Evolutionary conservation across 352 stramenopile genomes (phyloP).

Genomic region (Phytophthora citricola): DNA sequence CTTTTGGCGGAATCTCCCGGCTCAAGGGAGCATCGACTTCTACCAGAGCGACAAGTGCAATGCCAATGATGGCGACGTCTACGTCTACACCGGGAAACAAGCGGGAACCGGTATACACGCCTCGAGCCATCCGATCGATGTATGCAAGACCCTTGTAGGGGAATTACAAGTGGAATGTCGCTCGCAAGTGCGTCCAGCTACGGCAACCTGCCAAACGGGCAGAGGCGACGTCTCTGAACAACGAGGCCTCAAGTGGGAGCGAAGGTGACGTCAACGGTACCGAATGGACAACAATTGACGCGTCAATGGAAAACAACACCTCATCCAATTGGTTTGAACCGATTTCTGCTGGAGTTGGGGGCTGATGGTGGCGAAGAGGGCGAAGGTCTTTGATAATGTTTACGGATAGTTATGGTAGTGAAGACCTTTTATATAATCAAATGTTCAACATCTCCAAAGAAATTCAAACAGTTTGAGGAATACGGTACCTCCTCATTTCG

Average conservation of each 20-base stretch:
- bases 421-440: too few relatives aligned
- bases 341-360: background rate
- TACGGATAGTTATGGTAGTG: too few relatives aligned
- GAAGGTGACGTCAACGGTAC: slow-evolving; percentile 5
- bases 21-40: slow-evolving; percentile 15
- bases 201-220: slow-evolving; percentile 6
- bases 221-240: background rate
- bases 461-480: too few relatives aligned
- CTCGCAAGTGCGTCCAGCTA: slow-evolving; percentile 20
- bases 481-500: too few relatives aligned
- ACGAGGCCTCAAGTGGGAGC: background rate
- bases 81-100: slow-evolving; percentile 6
- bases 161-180: background rate
- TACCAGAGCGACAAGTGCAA: slow-evolving; percentile 9
- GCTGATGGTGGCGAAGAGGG: too few relatives aligned
- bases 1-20: slow-evolving; percentile 13
- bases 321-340: slow-evolving; percentile 25
- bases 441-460: too few relatives aligned
- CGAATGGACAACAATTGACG: background rate
- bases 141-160: slow-evolving; percentile 14
- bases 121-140: slow-evolving; percentile 11
- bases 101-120: background rate
- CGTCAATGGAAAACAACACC: background rate
- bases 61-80: slow-evolving; percentile 7
- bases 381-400: too few relatives aligned